Base-by-base conservation (phyloP, 495 filamentous ascomycete species). In the Podospora bellae-mahoneyi region DNA sequence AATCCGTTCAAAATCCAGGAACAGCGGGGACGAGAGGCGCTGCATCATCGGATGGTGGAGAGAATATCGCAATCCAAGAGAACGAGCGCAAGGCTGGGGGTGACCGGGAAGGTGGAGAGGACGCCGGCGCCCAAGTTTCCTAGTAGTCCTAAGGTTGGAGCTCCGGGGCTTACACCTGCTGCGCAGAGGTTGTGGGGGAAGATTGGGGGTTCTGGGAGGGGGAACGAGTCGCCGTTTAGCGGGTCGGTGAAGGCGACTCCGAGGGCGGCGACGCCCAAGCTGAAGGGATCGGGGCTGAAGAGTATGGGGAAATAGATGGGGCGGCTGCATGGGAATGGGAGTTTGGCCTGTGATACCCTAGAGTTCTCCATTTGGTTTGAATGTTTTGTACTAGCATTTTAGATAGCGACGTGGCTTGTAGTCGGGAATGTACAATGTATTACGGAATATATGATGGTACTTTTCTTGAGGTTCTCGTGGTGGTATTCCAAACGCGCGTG, bases 11-110 rank as follows among this genome's bases (percentile, higher is more conserved):
- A 89, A 56, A 88, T 99, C 60, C 80, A 85, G 44, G 87, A 93
- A 71, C 87, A 89, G 48, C 88, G 92, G 67, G 88, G 85, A 74
- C 83, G 96, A 15, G 95, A 99, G 78, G 87, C 87, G 64, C 81
- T 97, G 15, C 95, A 96, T 78, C 88, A 94, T 74, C 87, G 89
- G 19, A 93, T 99, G 88, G 96, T 99, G 5, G 95, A 98, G 66
- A 86, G 87, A 61, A 90, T 91, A 0, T 88, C 89, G 1, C 89
- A 90, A 76, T 88, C 84, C 15, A 94, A 92, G 74, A 84, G 91
- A 23, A 77, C 75, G 5, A 81, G 79, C 19, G 76, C 80, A 5
- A 79, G 79, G 68, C 71, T 78, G 60, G 83, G 85, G 48, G 73
- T 80, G 73, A 85, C 77, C 3, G 87, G 85, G 13, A 88, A 82